Conservation (phyloP, 2,329 filamentous ascomycete genomes). For the Mollisia scopiformis region DNA sequence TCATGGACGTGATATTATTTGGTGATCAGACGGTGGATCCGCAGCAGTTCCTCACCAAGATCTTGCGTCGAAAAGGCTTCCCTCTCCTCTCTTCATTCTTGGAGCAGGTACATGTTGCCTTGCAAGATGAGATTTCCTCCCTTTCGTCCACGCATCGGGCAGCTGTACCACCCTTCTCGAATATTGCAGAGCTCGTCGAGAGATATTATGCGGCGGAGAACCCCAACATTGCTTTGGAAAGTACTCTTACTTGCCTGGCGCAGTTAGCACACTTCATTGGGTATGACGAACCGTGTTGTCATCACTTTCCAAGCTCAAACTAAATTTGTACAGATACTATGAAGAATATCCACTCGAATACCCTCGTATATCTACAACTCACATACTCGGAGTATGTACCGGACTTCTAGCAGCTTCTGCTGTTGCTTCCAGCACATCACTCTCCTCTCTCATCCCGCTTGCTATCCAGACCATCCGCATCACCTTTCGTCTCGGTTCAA, state of each 20-base stretch:
- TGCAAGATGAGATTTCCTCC: constrained; percentile 46
- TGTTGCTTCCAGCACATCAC: constrained; percentile 33
- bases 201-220: constrained; percentile 59
- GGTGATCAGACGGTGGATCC: constrained; percentile 27
- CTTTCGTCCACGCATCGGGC: constrained; percentile 59
- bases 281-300: constrained; percentile 47
- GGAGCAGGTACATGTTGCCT: constrained; percentile 56
- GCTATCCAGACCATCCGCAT: constrained; percentile 36
- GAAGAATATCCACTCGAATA: constrained; percentile 20
- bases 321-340: constrained; percentile 11
- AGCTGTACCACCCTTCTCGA: constrained; percentile 63
- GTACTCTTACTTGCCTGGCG: constrained; percentile 63
- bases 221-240: constrained; percentile 65
- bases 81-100: constrained; percentile 49
- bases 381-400: constrained; percentile 42
- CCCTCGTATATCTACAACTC: constrained; percentile 4
- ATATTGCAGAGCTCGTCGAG: constrained; percentile 65
- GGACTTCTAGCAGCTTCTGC: constrained; percentile 38
- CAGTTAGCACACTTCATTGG: constrained; percentile 72
- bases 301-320: neutral
- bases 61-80: constrained; percentile 21
- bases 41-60: constrained; percentile 22
- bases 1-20: constrained; percentile 28
- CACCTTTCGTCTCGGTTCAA: constrained; percentile 36
- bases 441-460: constrained; percentile 34